These are phyloP conservation scores for Xylariaceae sp. DNA, from an alignment of 2,329 filamentous ascomycete species.

Conservation along the genomic window DNA sequence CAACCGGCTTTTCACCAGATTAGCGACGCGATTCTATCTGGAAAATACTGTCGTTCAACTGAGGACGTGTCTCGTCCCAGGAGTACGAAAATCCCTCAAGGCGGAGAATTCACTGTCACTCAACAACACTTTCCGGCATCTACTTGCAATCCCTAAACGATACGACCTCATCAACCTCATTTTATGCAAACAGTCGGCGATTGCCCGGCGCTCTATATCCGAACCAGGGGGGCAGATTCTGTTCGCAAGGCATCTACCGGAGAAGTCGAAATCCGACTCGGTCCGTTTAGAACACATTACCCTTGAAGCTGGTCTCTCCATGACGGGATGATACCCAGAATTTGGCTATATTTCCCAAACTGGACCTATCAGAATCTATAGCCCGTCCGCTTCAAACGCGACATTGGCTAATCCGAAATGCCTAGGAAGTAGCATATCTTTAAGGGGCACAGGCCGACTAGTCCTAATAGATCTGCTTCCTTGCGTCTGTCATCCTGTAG, in stretches of 20 bases:
- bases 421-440: not conserved
- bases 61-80: not conserved
- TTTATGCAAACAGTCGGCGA: not conserved
- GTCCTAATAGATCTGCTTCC: not conserved
- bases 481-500: not conserved
- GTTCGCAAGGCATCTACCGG: not conserved
- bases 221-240: not conserved
- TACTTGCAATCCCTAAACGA: too few species aligned
- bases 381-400: conserved; percentile 6
- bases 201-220: not conserved
- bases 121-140: not conserved
- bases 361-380: not conserved
- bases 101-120: not conserved
- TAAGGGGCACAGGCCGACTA: not conserved
- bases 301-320: not conserved
- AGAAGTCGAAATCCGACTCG: not conserved
- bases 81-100: not conserved
- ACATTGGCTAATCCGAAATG: not conserved
- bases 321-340: not conserved
- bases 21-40: not conserved
- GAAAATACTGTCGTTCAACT: not conserved
- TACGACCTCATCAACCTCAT: too few species aligned
- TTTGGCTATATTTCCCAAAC: not conserved
- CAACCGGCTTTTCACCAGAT: not conserved
- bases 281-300: not conserved